A percentile compares a stretch with the other conserved stretches of the same genome.
These are phyloP conservation scores for Cercospora brassicicola DNA, from an alignment of 2,329 filamentous ascomycete genomes.

Conservation along the genomic window DNA sequence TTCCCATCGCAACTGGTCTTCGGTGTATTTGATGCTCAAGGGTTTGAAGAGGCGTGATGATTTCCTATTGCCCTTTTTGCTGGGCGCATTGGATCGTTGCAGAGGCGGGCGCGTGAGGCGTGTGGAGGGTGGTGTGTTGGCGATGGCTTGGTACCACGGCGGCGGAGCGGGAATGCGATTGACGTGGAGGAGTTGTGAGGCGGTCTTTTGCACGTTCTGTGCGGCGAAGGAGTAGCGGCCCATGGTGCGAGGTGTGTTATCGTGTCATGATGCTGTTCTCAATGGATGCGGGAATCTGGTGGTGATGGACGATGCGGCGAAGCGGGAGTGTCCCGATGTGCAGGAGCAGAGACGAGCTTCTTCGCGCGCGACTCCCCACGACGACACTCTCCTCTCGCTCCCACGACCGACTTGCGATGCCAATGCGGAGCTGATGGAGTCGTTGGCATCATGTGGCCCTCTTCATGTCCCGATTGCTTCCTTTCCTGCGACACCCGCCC, in stretches of 20 bases:
- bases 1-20: constrained; percentile 74
- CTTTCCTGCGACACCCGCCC: constrained; percentile 54
- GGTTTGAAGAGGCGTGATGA: constrained; percentile 79
- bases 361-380: not conserved
- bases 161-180: constrained; percentile 46
- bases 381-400: not conserved
- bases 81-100: constrained; percentile 52
- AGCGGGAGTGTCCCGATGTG: constrained; percentile 2
- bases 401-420: constrained; percentile 16
- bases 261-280: not conserved
- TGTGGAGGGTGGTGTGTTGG: constrained; percentile 60
- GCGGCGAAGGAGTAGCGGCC: constrained; percentile 55
- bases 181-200: constrained; percentile 51
- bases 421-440: constrained; percentile 27
- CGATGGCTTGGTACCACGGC: constrained; percentile 59
- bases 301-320: not conserved
- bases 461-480: constrained; percentile 65
- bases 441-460: constrained; percentile 52
- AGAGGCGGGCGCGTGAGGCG: constrained; percentile 57
- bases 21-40: constrained; percentile 72
- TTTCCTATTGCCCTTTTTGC: constrained; percentile 56
- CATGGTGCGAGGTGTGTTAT: constrained; percentile 40
- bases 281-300: not conserved
- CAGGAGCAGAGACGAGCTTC: not conserved
- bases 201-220: constrained; percentile 55